Percentiles rank a stretch among this genome's conserved stretches.
These are phyloP conservation scores for Fistulifera pelliculosa DNA, from an alignment of 108 stramenopile genomes.

Conservation along the genomic window DNA sequence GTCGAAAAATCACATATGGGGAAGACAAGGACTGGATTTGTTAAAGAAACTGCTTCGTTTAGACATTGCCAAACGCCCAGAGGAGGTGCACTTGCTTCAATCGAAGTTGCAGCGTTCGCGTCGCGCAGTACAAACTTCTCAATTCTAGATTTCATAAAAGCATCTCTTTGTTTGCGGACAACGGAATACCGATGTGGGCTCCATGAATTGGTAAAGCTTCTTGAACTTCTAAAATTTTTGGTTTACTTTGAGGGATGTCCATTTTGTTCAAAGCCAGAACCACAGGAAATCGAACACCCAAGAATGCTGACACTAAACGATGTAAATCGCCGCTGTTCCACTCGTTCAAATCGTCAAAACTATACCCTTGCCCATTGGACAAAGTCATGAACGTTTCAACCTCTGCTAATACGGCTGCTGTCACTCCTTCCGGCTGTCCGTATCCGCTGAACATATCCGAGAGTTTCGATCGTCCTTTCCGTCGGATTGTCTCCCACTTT, in stretches of 20 bases:
- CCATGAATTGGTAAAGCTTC: constrained; percentile 65
- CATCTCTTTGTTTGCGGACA: constrained; percentile 71
- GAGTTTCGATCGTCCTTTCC: constrained; percentile 43
- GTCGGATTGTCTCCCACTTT: constrained; percentile 71
- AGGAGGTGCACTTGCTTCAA: constrained; percentile 7
- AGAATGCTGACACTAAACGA: constrained; percentile 66
- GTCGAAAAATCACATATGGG: constrained; percentile 66
- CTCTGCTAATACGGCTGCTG: constrained; percentile 36
- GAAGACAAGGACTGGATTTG: constrained; percentile 64
- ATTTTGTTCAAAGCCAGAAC: constrained; percentile 79
- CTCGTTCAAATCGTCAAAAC: constrained; percentile 37
- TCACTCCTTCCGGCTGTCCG: constrained; percentile 52
- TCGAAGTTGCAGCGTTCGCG: background rate
- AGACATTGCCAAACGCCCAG: constrained; percentile 69
- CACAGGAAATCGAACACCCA: constrained; percentile 84
- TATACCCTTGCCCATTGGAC: constrained; percentile 32
- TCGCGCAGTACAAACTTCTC: background rate
- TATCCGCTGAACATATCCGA: constrained; percentile 84
- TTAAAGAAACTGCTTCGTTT: constrained; percentile 47
- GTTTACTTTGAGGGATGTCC: constrained; percentile 46
- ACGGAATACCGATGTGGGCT: constrained; percentile 51
- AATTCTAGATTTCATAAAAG: constrained; percentile 48
- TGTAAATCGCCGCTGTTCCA: constrained; percentile 81
- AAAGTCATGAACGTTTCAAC: constrained; percentile 53
- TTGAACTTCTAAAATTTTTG: constrained; percentile 36